Evolutionary conservation across 169 alveolate species (phyloP), one percentile per base, ranked within the genome.

Genomic region (Plasmodium gallinaceum): DNA sequence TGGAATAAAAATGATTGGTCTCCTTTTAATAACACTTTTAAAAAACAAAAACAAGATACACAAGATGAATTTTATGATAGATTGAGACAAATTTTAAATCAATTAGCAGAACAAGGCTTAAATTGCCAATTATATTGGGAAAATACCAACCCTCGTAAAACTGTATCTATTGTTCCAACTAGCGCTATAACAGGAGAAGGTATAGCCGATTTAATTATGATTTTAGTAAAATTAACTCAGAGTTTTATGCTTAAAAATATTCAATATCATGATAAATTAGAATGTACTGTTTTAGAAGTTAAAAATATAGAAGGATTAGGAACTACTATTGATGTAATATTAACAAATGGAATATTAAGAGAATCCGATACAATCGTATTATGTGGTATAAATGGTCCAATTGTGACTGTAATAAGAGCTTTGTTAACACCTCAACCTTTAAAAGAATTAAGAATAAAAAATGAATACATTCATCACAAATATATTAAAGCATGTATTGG

Each of bases 121-220:
- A 99, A 99, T 94, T 96, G 99, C 58, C 95, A 94, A 32, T 88
- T 98, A 51, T 98, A 98, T 88, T 98, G 99, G 99, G 97, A 98
- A 88, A 99, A 98, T 76, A 95, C 95, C 57, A 98, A 98, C 91
- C 97, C 98, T 43, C 88, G 98, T 32, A 94, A 97, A 54, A 97
- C 95, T 92, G 97, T 99, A 24, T 97, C 99, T 46, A 96, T 98
- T 9, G 99, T 98, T 14, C 99, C 99, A 0, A 99, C 99, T 16
- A 96, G 99, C 54, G 99, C 99, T 4, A 95, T 98, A 52, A 99
- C 99, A 4, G 99, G 99, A 26, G 99, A 98, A 92, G 99, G 99
- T 16, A 94, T 99, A 6, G 99, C 99, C 18, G 99, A 98, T 90
- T 88, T 99, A 43, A 90, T 99, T 65, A 96, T 96, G 62, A 93